Percentiles rank a stretch among this genome's conserved stretches.
Conservation (phyloP, 2,329 filamentous ascomycete species). For the Colletotrichum somersetense region DNA sequence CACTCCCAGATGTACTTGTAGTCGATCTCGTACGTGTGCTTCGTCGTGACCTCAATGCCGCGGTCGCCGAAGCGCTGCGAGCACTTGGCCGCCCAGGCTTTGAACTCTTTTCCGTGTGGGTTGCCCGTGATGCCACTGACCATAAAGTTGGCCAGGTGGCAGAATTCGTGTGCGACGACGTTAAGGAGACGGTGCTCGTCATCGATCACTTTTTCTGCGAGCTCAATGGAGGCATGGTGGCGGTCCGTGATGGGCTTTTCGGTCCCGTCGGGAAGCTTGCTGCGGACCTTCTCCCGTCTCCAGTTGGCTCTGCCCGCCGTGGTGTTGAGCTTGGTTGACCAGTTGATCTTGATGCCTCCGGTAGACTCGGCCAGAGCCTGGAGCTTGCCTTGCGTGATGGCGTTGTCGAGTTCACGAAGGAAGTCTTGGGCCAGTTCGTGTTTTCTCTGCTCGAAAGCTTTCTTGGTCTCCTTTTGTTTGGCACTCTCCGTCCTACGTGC, state of each 20-base stretch:
- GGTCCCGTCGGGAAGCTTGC: slow-evolving; percentile 45
- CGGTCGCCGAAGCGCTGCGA: slow-evolving; percentile 68
- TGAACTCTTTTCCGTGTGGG: slow-evolving; percentile 88
- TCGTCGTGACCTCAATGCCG: slow-evolving; percentile 86
- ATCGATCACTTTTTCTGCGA: slow-evolving; percentile 89
- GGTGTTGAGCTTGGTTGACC: slow-evolving; percentile 83
- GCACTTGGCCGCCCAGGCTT: slow-evolving; percentile 74
- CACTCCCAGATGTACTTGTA: slow-evolving; percentile 95
- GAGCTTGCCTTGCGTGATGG: slow-evolving; percentile 73
- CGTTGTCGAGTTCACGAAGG: slow-evolving; percentile 75
- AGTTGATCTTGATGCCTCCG: slow-evolving; percentile 78
- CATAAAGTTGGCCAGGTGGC: slow-evolving; percentile 94
- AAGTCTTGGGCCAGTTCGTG: slow-evolving; percentile 73
- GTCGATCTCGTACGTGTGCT: slow-evolving; percentile 89
- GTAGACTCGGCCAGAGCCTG: slow-evolving; percentile 69
- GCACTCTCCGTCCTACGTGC: slow-evolving; percentile 44
- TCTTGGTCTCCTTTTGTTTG: slow-evolving; percentile 61
- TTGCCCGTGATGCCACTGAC: slow-evolving; percentile 79
- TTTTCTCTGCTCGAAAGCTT: slow-evolving; percentile 73
- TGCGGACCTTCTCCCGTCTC: slow-evolving; percentile 69
- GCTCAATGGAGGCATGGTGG: slow-evolving; percentile 84
- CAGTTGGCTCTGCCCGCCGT: slow-evolving; percentile 83
- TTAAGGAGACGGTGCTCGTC: slow-evolving; percentile 83
- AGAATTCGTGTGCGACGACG: slow-evolving; percentile 96
- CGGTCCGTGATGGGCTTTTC: slow-evolving; percentile 51